phyloP scores from a whole-genome alignment of 228 moss, liverwort and hornwort species.

The Sphagnum fallax region DNA sequence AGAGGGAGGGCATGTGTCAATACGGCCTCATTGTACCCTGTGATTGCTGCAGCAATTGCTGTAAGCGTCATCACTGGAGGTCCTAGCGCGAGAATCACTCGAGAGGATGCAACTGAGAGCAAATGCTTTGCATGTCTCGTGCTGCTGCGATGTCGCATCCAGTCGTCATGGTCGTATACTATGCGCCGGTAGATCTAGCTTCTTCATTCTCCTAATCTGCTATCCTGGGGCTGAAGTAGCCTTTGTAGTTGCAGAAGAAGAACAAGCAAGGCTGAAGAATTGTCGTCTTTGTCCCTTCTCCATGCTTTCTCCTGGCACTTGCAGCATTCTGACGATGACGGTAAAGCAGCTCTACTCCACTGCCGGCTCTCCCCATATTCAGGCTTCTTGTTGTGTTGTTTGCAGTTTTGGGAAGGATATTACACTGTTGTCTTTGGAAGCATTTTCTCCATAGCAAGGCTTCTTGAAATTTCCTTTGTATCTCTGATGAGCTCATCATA shows the following conservation, averaged over 20 bases:
- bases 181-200: conserved; percentile 43
- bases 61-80: conserved; percentile 53
- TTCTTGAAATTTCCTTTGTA: conserved; percentile 12
- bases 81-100: conserved; percentile 45
- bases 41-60: conserved; percentile 28
- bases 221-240: conserved; percentile 25
- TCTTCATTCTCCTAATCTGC: conserved; percentile 45
- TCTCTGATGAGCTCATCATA: neutral
- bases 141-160: conserved; percentile 72
- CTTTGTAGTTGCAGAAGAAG: conserved; percentile 10
- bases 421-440: conserved; percentile 8
- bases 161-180: conserved; percentile 59
- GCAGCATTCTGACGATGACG: conserved; percentile 4
- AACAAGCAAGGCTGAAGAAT: conserved; percentile 9
- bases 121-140: conserved; percentile 56
- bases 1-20: conserved; percentile 20
- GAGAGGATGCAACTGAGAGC: conserved; percentile 49
- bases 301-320: conserved; percentile 15
- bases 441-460: conserved; percentile 12
- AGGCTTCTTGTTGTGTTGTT: neutral
- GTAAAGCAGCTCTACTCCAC: neutral
- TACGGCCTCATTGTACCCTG: conserved; percentile 48
- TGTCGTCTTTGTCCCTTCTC: conserved; percentile 5
- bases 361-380: conserved; percentile 9
- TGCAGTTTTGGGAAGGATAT: conserved; percentile 7